Evolutionary conservation across 2,329 filamentous ascomycete species (phyloP), one percentile per base, ranked within the genome.

Genomic region (Penicillium fuscoglaucum): DNA sequence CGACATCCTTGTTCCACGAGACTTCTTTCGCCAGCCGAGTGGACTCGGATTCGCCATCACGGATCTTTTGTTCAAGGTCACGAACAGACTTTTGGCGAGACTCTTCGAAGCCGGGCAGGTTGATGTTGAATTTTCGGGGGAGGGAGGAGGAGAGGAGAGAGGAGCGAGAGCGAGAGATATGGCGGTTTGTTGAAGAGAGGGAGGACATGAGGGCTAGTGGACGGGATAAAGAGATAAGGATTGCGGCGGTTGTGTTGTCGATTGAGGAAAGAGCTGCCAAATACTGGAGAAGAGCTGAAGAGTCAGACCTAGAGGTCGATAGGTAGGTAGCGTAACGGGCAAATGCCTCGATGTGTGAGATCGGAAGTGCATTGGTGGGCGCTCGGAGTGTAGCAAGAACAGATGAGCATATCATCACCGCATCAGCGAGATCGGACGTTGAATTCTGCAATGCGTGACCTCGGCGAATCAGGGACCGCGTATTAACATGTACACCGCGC

Each of bases 1-100:
- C 93, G 15, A 93, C 91, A 74, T 96, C 91, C 77, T 97, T 93
- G 48, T 93, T 96, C 74, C 95, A 96, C 50, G 91, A 81, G 55
- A 99, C 79, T 75, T 99, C 95, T 52, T 86, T 86, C 0, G 89
- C 88, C n/a, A 96, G 76, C 44, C 86, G 84, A 21, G 88, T 84
- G 12, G 90, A 84, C 71, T 97, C 91, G 19, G 82, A 76, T 62
- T 88, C 84, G 24, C 85, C 86, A 62, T 87, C 87, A 15, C 85
- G 83, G 39, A 91, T 90, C 67, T 90, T 91, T 64, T 90, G 88
- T 76, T 92, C 90, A 44, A 90, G 90, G 58, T 98, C 95, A 62
- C 91, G 88, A 66, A 92, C 89, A 10, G 92, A 82, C 31, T 90
- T 86, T 71, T 90, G 88, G 21, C 93, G 84, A 1, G 93, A 91